Evolutionary conservation across 768 basidiomycete species (phyloP), one percentile per base, ranked within the genome.

Genomic region (Infundibulicybe gibba): DNA sequence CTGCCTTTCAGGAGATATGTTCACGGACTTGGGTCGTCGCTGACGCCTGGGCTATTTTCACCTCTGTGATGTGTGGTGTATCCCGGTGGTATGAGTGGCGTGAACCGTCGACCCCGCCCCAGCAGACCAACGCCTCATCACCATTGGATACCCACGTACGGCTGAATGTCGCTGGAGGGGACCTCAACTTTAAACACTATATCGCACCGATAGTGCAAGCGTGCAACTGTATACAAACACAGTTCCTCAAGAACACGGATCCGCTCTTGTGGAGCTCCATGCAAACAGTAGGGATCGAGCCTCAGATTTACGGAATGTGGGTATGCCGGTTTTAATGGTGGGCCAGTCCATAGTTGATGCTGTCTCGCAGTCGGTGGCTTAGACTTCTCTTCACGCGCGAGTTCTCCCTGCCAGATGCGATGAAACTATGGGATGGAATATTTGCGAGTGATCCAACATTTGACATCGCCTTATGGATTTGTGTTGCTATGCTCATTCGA

Each of bases 231-330:
- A 80, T 98, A 33, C 94, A 97, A 57, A 78, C 79, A 2, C 75
- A 70, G 20, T 67, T 89, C 12, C 72, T 98, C 15, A 82, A 82
- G 60, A 74, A 74, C 17, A 80, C 89, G 20, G 97, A 99, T 64
- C 91, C 91, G 14, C 63, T 80, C 37, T 68, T 98, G 16, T 87
- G 83, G 74, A 77, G 79, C 49, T 74, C 77, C 43, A 71, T 99
- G 69, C 85, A 90, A 54, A 76, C 75, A 32, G 77, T 83, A 33
- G 89, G 89, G 5, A 85, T 98, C 35, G 97, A 99, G 63, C 94
- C 94, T 4, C 97, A 98, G 61, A 88, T 98, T 15, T 99, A 93
- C 68, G 93, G 91, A 47, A 94, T 98, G 88, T 94, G 65, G 63
- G 90, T 69, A 10, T 30, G 49, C 35, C 10, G 57, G 35, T 34